phyloP scores from a whole-genome alignment of 192 early-diverging fungal genomes.

The Chytriomyces hyalinus region DNA sequence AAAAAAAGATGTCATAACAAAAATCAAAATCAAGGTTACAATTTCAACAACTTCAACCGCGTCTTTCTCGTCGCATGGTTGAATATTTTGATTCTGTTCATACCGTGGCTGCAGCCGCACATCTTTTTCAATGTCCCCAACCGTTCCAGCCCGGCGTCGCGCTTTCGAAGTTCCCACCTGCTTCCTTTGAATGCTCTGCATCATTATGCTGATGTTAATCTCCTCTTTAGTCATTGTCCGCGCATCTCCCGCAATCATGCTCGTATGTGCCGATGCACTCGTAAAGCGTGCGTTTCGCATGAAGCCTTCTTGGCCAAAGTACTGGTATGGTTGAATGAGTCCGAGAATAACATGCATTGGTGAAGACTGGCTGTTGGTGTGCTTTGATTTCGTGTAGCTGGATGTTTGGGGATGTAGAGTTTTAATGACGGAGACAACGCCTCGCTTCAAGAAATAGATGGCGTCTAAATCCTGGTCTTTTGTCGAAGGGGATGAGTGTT shows the following conservation, averaged over 20 bases:
- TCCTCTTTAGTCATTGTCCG: constrained; percentile 12
- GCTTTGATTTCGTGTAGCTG: not conserved
- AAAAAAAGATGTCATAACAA: too few relatives aligned
- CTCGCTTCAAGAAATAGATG: not conserved
- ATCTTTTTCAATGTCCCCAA: not conserved
- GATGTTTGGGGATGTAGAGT: not conserved
- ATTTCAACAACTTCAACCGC: constrained; percentile 14
- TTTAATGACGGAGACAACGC: not conserved
- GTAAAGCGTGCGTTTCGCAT: not conserved
- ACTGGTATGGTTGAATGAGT: not conserved
- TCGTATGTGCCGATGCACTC: not conserved
- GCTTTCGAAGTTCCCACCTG: not conserved
- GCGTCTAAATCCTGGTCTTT: not conserved
- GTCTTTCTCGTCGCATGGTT: not conserved
- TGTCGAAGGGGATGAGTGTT: too few relatives aligned
- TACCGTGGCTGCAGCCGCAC: not conserved
- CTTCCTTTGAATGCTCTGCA: not conserved
- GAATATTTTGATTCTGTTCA: not conserved
- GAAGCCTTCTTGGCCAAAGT: constrained; percentile 2
- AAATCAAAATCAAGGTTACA: not conserved
- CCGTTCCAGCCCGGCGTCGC: not conserved
- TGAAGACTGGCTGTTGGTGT: too few relatives aligned
- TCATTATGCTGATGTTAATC: constrained; percentile 5
- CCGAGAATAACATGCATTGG: not conserved
- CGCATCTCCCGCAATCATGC: constrained; percentile 15